These are phyloP conservation scores for Roridomyces roridus DNA, from an alignment of 768 basidiomycete species.

Conservation along the genomic window DNA sequence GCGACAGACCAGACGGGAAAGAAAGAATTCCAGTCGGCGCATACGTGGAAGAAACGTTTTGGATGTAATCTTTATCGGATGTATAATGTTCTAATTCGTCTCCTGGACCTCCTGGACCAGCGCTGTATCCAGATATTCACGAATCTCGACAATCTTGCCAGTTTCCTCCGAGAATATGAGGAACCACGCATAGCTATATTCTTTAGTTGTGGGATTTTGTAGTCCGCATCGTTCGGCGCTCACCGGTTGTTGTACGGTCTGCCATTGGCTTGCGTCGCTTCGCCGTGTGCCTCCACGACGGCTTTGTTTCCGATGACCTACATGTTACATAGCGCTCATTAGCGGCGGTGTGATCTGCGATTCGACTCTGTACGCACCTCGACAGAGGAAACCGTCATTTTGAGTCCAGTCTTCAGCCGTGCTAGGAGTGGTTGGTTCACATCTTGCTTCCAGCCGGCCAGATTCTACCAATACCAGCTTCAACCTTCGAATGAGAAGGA, in stretches of 20 bases:
- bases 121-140: background rate
- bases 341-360: background rate
- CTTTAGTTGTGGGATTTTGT: background rate
- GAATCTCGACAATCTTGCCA: background rate
- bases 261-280: background rate
- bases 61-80: too few species aligned
- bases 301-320: background rate
- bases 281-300: background rate
- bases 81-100: too few species aligned
- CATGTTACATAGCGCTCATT: background rate
- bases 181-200: background rate
- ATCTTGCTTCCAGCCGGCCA: background rate
- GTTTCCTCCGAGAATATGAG: background rate
- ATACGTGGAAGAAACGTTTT: too few species aligned
- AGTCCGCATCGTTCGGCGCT: background rate
- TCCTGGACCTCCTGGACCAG: background rate
- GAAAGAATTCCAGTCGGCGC: too few species aligned
- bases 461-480: background rate
- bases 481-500: background rate
- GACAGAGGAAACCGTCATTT: background rate
- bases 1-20: too few species aligned
- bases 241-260: background rate
- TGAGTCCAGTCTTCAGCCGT: background rate
- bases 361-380: background rate
- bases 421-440: background rate